A percentile compares a stretch with the other conserved stretches of the same genome.
These are phyloP conservation scores for Oropetium thomaeum DNA, from an alignment of 176 grass and related monocot genomes.

Conservation along the genomic window DNA sequence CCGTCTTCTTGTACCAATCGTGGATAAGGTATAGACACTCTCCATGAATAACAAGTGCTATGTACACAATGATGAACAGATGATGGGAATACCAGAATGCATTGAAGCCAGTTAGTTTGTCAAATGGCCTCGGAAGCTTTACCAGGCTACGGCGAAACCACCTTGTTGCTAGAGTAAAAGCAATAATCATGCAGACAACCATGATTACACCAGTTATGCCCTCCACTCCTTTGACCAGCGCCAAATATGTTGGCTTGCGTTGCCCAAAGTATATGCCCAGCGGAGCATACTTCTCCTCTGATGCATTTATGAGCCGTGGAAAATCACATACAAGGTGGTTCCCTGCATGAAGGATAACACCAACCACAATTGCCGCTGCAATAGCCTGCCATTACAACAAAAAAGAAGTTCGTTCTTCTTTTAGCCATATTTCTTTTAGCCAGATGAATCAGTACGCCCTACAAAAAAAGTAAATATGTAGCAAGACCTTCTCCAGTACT, in stretches of 20 bases:
- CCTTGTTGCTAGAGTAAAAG: slow-evolving; percentile 91
- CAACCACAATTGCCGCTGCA: slow-evolving; percentile 75
- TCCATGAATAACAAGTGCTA: slow-evolving; percentile 81
- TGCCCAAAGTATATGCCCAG: slow-evolving; percentile 50
- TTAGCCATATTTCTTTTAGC: slow-evolving; percentile 26
- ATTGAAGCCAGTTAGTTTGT: slow-evolving; percentile 92
- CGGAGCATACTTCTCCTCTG: slow-evolving; percentile 50
- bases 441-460: neutral
- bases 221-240: slow-evolving; percentile 50
- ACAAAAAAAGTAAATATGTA: neutral
- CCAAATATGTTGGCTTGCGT: slow-evolving; percentile 67
- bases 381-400: slow-evolving; percentile 77
- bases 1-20: slow-evolving; percentile 77
- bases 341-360: slow-evolving; percentile 79
- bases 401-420: slow-evolving; percentile 24
- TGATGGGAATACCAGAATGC: slow-evolving; percentile 99
- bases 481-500: slow-evolving; percentile 9
- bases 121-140: slow-evolving; percentile 85
- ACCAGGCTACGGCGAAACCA: slow-evolving; percentile 91
- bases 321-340: slow-evolving; percentile 86
- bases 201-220: slow-evolving; percentile 91
- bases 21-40: slow-evolving; percentile 72
- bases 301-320: slow-evolving; percentile 64
- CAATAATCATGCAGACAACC: slow-evolving; percentile 73
- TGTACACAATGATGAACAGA: slow-evolving; percentile 80